These are phyloP conservation scores for Xeromyces bisporus DNA, from an alignment of 495 filamentous ascomycete species.

Conservation along the genomic window DNA sequence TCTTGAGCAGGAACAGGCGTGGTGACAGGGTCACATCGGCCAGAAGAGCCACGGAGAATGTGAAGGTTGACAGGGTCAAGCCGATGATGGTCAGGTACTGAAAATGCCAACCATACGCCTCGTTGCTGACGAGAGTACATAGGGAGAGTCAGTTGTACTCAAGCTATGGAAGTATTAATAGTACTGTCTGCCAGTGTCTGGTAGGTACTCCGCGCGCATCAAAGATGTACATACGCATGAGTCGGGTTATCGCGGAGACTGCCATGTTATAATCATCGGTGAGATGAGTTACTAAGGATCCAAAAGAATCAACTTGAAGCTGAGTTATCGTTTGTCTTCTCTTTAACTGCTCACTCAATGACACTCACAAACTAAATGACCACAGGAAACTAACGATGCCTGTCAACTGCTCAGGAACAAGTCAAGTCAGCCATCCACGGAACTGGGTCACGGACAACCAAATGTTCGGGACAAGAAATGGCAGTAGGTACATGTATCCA, in stretches of 20 bases:
- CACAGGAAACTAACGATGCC: slow-evolving; percentile 53
- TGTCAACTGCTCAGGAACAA: slow-evolving; percentile 16
- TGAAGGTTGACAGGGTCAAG: slow-evolving; percentile 46
- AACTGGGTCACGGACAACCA: not conserved
- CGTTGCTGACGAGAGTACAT: slow-evolving; percentile 30
- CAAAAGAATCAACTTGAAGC: not conserved
- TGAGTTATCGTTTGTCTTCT: too few species aligned
- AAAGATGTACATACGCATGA: slow-evolving; percentile 20
- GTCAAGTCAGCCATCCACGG: slow-evolving; percentile 11
- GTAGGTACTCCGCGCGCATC: too few species aligned
- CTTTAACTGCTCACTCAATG: too few species aligned
- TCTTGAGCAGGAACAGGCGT: slow-evolving; percentile 55
- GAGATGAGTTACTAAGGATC: not conserved
- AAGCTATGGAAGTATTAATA: slow-evolving; percentile 8
- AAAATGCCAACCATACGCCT: slow-evolving; percentile 66
- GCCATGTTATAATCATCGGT: not conserved
- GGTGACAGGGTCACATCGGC: slow-evolving; percentile 55
- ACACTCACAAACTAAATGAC: slow-evolving; percentile 48
- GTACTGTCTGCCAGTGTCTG: too few species aligned
- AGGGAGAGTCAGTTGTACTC: slow-evolving; percentile 11
- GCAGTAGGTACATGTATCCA: slow-evolving; percentile 42
- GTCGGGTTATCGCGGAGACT: slow-evolving; percentile 32
- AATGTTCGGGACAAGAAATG: not conserved
- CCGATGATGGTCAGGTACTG: slow-evolving; percentile 80
- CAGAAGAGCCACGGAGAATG: slow-evolving; percentile 52